Conservation (phyloP, 2,329 filamentous ascomycete species). For the Cytospora leucostoma region DNA sequence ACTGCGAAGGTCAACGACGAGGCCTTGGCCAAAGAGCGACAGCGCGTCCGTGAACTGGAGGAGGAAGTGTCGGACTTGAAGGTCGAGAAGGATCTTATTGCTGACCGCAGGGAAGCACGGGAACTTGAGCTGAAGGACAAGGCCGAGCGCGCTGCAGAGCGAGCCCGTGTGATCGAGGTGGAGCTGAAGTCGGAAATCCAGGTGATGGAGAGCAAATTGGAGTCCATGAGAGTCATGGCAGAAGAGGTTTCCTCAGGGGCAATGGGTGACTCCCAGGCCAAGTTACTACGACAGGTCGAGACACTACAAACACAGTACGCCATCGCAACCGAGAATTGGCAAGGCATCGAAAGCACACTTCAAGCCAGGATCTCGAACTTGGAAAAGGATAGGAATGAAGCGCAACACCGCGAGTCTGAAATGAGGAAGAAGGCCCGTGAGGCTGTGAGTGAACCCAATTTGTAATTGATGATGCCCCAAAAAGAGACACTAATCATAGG, state of each 20-base stretch:
- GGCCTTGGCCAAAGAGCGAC: constrained; percentile 65
- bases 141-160: constrained; percentile 71
- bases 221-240: constrained; percentile 78
- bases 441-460: constrained; percentile 57
- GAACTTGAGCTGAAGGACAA: constrained; percentile 73
- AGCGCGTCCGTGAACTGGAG: constrained; percentile 53
- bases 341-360: constrained; percentile 87
- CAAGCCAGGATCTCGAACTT: constrained; percentile 74
- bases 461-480: neutral
- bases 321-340: constrained; percentile 95
- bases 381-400: constrained; percentile 90
- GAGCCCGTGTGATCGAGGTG: constrained; percentile 65
- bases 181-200: constrained; percentile 79
- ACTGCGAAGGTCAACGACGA: constrained; percentile 68
- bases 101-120: constrained; percentile 67
- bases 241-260: constrained; percentile 87
- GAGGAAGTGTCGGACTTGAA: constrained; percentile 64
- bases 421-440: constrained; percentile 88
- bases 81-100: constrained; percentile 74
- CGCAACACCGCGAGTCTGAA: constrained; percentile 78
- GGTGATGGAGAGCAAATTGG: constrained; percentile 84
- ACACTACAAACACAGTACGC: constrained; percentile 94
- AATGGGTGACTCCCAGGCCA: constrained; percentile 81
- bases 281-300: constrained; percentile 90
- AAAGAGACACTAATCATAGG: constrained; percentile 34